These are phyloP conservation scores for Lachancea sp. DNA, from an alignment of 805 yeast genomes.

Conservation along the genomic window DNA sequence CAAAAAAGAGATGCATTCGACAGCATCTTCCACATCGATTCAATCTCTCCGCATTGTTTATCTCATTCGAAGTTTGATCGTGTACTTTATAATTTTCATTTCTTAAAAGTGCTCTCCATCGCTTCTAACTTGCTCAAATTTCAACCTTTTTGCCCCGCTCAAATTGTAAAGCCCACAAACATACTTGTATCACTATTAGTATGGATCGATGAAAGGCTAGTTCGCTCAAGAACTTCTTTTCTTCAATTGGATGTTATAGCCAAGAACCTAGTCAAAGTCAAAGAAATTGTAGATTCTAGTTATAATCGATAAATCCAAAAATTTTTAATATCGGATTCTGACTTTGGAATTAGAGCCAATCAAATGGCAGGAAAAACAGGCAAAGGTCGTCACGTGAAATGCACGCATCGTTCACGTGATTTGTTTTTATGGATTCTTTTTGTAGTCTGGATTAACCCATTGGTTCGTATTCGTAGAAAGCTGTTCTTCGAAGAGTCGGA, in stretches of 20 bases:
- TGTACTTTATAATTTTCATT: too few species aligned
- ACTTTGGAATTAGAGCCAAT: slow-evolving; percentile 2
- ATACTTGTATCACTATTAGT: slow-evolving; percentile 1
- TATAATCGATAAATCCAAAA: slow-evolving; percentile 5
- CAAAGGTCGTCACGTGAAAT: too few species aligned
- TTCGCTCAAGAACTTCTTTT: background rate
- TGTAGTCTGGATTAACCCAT: too few species aligned
- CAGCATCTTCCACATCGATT: too few species aligned
- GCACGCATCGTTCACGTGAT: too few species aligned
- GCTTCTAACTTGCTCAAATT: background rate
- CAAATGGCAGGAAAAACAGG: slow-evolving; percentile 2
- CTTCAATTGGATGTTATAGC: background rate
- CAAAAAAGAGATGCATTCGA: too few species aligned
- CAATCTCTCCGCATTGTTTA: too few species aligned
- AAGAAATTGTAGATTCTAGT: background rate
- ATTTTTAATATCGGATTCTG: background rate
- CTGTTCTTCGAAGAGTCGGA: too few species aligned
- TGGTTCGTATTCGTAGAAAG: too few species aligned
- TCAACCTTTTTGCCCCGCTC: background rate
- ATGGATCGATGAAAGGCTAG: background rate
- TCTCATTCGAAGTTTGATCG: too few species aligned
- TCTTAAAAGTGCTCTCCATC: background rate
- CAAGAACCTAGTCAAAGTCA: too few species aligned
- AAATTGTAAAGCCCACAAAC: background rate
- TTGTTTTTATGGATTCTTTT: too few species aligned